Conservation (phyloP, 164 flowering plant species). For the Magnolia officinalis region DNA sequence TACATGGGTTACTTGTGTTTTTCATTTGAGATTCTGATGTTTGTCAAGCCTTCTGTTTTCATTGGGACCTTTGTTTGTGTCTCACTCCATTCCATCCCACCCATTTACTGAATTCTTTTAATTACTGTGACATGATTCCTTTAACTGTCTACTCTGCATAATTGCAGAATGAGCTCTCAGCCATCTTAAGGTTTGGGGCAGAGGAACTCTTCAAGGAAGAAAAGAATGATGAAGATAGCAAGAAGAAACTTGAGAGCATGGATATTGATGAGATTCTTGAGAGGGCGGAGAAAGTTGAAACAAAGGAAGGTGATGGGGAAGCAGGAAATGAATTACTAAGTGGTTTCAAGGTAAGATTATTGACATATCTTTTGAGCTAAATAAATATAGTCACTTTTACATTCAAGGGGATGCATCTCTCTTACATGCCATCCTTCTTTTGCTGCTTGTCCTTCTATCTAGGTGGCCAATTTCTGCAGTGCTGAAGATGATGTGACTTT, state of each 20-base stretch:
- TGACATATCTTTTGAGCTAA: neutral
- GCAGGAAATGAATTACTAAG: slow-evolving; percentile 72
- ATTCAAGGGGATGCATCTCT: neutral
- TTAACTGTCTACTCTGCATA: slow-evolving; percentile 1
- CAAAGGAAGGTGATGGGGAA: slow-evolving; percentile 60
- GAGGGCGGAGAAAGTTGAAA: slow-evolving; percentile 98
- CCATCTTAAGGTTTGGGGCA: slow-evolving; percentile 97
- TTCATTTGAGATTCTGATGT: neutral
- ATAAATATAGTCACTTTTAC: neutral
- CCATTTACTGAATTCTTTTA: no score
- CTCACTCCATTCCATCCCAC: no score
- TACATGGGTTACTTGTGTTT: neutral
- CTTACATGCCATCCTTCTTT: neutral
- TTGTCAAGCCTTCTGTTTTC: neutral
- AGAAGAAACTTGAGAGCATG: slow-evolving; percentile 77
- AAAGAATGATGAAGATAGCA: slow-evolving; percentile 91
- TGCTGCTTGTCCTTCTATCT: slow-evolving; percentile 11
- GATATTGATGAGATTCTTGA: slow-evolving; percentile 99
- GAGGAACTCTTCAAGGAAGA: slow-evolving; percentile 98
- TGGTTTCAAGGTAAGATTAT: slow-evolving; percentile 76
- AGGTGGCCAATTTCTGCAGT: slow-evolving; percentile 91
- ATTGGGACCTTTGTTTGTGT: neutral
- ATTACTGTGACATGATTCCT: neutral
- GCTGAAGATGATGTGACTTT: slow-evolving; percentile 94
- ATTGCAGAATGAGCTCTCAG: slow-evolving; percentile 92